Evolutionary conservation across 2,329 filamentous ascomycete genomes (phyloP), one percentile per base, ranked within the genome.

Genomic region (Scedosporium dehoogii): DNA sequence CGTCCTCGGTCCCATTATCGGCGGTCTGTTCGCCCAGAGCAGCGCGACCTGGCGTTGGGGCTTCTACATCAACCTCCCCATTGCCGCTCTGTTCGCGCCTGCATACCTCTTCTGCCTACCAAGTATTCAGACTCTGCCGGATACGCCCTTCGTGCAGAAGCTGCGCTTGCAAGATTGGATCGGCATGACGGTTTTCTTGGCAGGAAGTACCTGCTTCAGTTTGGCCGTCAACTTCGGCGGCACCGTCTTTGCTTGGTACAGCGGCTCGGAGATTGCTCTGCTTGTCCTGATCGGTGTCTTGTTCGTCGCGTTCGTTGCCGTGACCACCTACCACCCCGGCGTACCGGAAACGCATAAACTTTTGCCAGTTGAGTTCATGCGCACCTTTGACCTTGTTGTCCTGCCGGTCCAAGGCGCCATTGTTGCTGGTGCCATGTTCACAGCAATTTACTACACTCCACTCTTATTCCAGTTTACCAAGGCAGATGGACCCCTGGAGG

Each of bases 151-250:
- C 23, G 18, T 55, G 6, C 18, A 55, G 51, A 55, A 55, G 51
- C 51, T 55, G 7, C 51, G 51, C n/a, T 6, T 55, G 18, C 51
- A 55, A 14, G 51, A 55, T 23, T 55, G 51, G 51, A 55, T 55
- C 51, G 51, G 51, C 4, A 55, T 29, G 18, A 5, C 51, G 12
- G 23, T 55, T 14, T 55, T 55, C 51, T 23, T 55, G 18, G 23
- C 51, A 23, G 51, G 51, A 23, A 55, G 51, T 23, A 55, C 27
- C 75, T 85, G 70, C 23, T 55, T 55, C 23, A 55, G 51, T 12
- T 55, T 55, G 21, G 80, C 75, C 1, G 75, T 84, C 63, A 74
- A 74, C 61, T 81, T 84, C 53, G 82, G 79, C 7, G 82, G 83
- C 1, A 69, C 71, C 0, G 44, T 76, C 6, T 85, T 77, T 60